Base-by-base conservation (phyloP, 2,329 filamentous ascomycete species). In the Neonectria sp. region DNA sequence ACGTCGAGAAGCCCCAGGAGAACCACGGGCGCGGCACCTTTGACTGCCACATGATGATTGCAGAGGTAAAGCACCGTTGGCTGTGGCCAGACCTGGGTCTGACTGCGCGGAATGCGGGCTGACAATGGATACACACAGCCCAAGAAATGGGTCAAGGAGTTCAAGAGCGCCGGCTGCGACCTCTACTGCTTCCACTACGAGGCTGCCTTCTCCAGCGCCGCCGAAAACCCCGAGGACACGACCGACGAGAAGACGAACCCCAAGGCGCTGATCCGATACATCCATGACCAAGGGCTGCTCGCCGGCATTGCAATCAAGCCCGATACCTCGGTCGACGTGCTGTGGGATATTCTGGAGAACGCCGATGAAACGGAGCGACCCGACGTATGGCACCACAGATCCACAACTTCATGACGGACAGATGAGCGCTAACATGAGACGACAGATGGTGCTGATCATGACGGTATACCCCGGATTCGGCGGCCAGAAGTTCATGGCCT, bases 101-200 rank as follows among this genome's bases (percentile, higher is more conserved):
- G 15, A 6, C 21, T n/a, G 11, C 1, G 21, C 3, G 35, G 29
- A 12, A 9, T 15, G 29, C 17, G 40, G 60, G 66, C 67, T 76
- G 59, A 76, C 65, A 40, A 33, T 24, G 29, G 8, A 37, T 55
- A 17, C 5, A 72, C 73, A 72, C 73, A 96, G 95, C 96, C 96
- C 73, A 97, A 98, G 87, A 95, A 95, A 87, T 99, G 96, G 96
- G 95, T 98, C 76, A 93, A 93, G 79, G 94, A 97, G 69, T 98
- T 99, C 86, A 91, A 96, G 81, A 91, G 93, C 60, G 96, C 95
- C 67, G 96, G 96, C 60, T 98, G 95, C 83, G 95, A 99, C 82
- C 88, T 99, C n/a, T 99, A 99, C 86, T 98, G 96, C 87, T 99
- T 99, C 87, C 96, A 99, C 86, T 98, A 98, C 83, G 96, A 99